Percentiles rank a stretch among this genome's conserved stretches.
Evolutionary conservation across 1,284 basidiomycete genomes (phyloP).

Genomic region (Testicularia cyperi): DNA sequence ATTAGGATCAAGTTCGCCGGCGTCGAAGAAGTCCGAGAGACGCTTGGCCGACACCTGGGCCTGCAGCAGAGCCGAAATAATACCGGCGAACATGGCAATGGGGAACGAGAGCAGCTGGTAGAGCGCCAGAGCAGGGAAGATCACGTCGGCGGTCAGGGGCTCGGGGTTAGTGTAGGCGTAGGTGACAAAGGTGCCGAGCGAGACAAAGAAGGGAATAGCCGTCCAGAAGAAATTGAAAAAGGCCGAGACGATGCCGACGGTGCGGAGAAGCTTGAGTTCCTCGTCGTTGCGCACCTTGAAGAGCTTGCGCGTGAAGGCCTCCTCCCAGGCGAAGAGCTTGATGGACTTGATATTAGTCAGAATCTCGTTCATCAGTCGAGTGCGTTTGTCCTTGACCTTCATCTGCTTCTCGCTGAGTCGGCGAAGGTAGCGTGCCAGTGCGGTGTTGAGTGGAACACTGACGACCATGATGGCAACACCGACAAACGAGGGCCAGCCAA

Average conservation of each 20-base stretch:
- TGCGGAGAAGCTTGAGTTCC: slow-evolving; percentile 72
- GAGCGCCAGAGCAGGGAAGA: slow-evolving; percentile 56
- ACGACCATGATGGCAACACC: slow-evolving; percentile 79
- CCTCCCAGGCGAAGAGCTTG: slow-evolving; percentile 55
- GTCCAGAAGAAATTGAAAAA: slow-evolving; percentile 71
- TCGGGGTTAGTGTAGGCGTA: slow-evolving; percentile 73
- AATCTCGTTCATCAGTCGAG: slow-evolving; percentile 57
- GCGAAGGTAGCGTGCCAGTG: slow-evolving; percentile 75
- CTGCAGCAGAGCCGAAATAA: slow-evolving; percentile 53
- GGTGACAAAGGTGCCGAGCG: slow-evolving; percentile 80
- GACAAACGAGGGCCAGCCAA: slow-evolving; percentile 77
- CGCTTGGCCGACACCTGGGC: slow-evolving; percentile 53
- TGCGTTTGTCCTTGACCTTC: slow-evolving; percentile 77
- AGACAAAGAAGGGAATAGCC: slow-evolving; percentile 76
- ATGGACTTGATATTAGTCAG: slow-evolving; percentile 57
- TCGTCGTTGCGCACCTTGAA: slow-evolving; percentile 73
- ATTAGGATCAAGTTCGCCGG: slow-evolving; percentile 67
- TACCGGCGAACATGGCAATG: slow-evolving; percentile 67
- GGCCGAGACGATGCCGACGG: slow-evolving; percentile 72
- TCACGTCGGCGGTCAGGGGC: slow-evolving; percentile 66
- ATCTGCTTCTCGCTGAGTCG: slow-evolving; percentile 75
- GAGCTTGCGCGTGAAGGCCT: slow-evolving; percentile 67
- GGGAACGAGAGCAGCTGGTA: slow-evolving; percentile 69
- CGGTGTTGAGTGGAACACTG: slow-evolving; percentile 69
- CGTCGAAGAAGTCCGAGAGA: slow-evolving; percentile 65